A percentile compares a stretch with the other conserved stretches of the same genome.
phyloP scores from a whole-genome alignment of 2,329 filamentous ascomycete species.

The Pseudomassariella vexata region DNA sequence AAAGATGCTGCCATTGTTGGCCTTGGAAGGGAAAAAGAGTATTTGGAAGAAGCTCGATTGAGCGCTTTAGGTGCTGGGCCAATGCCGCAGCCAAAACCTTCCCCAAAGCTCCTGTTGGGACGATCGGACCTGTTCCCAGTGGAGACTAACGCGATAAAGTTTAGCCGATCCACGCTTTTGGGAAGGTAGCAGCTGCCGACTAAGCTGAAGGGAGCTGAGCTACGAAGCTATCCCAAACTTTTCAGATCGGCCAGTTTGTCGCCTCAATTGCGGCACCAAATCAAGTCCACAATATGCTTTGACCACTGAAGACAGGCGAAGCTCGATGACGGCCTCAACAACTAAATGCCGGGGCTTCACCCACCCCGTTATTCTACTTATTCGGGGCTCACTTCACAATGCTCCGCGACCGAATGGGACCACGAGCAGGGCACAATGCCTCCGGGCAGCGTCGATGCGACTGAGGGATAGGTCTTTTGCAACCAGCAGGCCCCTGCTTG shows the following conservation, averaged over 20 bases:
- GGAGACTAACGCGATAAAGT: not conserved
- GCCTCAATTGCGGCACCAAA: not conserved
- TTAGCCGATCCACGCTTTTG: not conserved
- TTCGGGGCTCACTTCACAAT: constrained; percentile 16
- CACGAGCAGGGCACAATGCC: constrained; percentile 1
- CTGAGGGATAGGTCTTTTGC: constrained; percentile 1
- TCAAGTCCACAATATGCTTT: not conserved
- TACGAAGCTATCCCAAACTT: not conserved
- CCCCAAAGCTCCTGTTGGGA: constrained; percentile 6
- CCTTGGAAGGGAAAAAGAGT: constrained; percentile 19
- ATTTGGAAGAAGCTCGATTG: constrained; percentile 20
- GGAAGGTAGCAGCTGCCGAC: too few relatives aligned
- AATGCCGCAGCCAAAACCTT: constrained; percentile 1
- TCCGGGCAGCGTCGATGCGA: not conserved
- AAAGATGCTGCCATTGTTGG: constrained; percentile 62
- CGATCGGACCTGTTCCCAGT: constrained; percentile 3
- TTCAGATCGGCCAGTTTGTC: too few relatives aligned
- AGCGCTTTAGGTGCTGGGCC: constrained; percentile 14
- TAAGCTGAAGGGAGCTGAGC: not conserved
- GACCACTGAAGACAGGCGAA: not conserved
- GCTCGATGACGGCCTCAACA: constrained; percentile 15
- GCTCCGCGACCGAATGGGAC: constrained; percentile 5
- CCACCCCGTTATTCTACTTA: constrained; percentile 19
- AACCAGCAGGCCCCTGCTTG: not conserved
- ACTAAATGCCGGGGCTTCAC: constrained; percentile 20